Base-by-base conservation (phyloP, 352 stramenopile genomes). In the Phytopythium sindhum region DNA sequence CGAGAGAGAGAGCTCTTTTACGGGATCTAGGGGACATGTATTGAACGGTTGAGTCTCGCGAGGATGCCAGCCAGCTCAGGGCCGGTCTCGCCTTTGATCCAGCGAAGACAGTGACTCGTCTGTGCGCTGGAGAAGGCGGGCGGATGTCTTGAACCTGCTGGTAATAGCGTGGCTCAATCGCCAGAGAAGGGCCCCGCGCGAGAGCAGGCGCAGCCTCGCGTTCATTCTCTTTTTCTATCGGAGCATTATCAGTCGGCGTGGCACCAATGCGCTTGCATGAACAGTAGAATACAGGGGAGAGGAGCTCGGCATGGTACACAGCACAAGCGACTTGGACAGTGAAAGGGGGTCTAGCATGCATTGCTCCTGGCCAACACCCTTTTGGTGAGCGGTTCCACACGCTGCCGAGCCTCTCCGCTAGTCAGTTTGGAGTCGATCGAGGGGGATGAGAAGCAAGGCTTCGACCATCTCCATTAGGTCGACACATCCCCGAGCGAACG, bases 121-220 rank as follows among this genome's bases (percentile, higher is more conserved):
- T 59, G 53, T 59, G 53, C 35, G 26, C 53, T 55, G 12, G 53
- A 23, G 19, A 45, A 59, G 37, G 51, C 37, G 29, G 53, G 53
- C 53, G 53, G 53, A 59, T 59, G 53, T 33, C 53, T 59, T 59
- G 53, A 59, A 59, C 53, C 44, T 50, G 21, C 21, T 48, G 53
- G 26, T 59, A 15, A 26, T 24, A 45, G 53, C 15, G 21, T 44
- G 53, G 33, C 53, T 59, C 10, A 15, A 41, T 15, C 12, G 12
- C 33, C 37, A 59, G 31, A 47, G 37, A 47, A 29, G 33, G 53
- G 31, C 4, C 11, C 33, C n/a, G 29, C 53, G 15, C 23, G 1
- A 42, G 37, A 42, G 37, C 37, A 42, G 11, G 37, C 8, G 15
- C 37, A 17, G 11, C 37, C 8, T 17, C 37, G 8, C 37, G 2